Percentiles rank a stretch among this genome's conserved stretches.
phyloP scores from a whole-genome alignment of 257 asterid genomes.

The Ilex asprella region DNA sequence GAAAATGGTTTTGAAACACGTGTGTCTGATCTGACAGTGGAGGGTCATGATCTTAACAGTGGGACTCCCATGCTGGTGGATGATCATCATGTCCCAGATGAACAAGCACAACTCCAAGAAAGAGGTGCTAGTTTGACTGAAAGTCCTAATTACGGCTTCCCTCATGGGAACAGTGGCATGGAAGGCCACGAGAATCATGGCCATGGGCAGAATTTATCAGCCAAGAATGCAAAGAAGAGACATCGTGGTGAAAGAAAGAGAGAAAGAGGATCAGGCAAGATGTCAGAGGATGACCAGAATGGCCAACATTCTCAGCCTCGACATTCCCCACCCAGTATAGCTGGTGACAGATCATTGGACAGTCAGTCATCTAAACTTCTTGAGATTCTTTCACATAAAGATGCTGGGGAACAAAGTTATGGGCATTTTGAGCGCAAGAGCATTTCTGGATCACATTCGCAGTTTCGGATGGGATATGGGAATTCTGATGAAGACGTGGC shows the following conservation, averaged over 20 bases:
- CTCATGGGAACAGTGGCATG: conserved; percentile 9
- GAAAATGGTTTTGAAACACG: conserved; percentile 11
- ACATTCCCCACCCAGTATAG: conserved; percentile 14
- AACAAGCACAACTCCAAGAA: conserved; percentile 16
- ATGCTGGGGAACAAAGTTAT: conserved; percentile 25
- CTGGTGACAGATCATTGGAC: conserved; percentile 11
- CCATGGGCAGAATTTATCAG: conserved; percentile 15
- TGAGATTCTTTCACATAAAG: conserved; percentile 15
- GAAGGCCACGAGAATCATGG: conserved; percentile 18
- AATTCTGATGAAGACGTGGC: conserved; percentile 18
- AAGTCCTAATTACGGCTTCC: conserved; percentile 15
- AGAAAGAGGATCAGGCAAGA: conserved; percentile 13
- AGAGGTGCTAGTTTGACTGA: conserved; percentile 18
- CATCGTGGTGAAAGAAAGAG: conserved; percentile 18
- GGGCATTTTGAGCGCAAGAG: conserved; percentile 14
- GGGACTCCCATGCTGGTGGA: conserved; percentile 10
- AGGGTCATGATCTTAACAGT: conserved; percentile 9
- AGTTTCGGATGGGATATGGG: conserved; percentile 17
- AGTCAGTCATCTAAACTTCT: conserved; percentile 12
- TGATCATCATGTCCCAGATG: conserved; percentile 16
- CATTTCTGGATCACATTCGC: conserved; percentile 16
- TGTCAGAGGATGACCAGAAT: conserved; percentile 16
- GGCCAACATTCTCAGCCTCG: conserved; percentile 13
- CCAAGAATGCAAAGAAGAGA: conserved; percentile 10
- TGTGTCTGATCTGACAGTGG: conserved; percentile 12